phyloP scores from a whole-genome alignment of 768 basidiomycete species.

The Asterophora parasitica region DNA sequence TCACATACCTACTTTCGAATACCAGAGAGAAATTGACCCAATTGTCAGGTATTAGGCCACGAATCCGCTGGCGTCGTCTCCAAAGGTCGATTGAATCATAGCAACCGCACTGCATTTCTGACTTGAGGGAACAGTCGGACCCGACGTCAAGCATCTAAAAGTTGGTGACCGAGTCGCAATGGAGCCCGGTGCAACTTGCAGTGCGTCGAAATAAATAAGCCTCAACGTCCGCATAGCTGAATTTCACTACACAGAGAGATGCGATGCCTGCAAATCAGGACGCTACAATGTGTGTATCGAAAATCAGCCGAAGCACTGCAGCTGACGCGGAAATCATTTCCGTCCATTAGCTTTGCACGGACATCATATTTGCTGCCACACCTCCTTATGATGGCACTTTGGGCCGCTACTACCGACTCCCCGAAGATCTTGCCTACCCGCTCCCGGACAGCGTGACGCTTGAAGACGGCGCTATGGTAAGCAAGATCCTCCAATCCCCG shows the following conservation, averaged over 20 bases:
- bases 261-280: constrained; percentile 81
- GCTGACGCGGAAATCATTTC: background rate
- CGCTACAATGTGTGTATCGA: constrained; percentile 61
- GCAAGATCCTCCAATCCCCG: constrained; percentile 8
- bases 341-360: constrained; percentile 63
- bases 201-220: constrained; percentile 32
- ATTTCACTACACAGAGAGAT: constrained; percentile 36
- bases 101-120: background rate
- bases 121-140: constrained; percentile 51
- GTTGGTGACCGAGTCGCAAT: constrained; percentile 86
- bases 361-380: constrained; percentile 88
- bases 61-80: constrained; percentile 81
- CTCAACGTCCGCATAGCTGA: constrained; percentile 2
- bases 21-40: constrained; percentile 32
- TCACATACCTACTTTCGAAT: background rate
- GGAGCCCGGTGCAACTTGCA: constrained; percentile 87
- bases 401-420: constrained; percentile 78
- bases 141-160: constrained; percentile 70
- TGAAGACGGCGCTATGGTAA: constrained; percentile 92
- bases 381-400: constrained; percentile 93
- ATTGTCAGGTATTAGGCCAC: constrained; percentile 89
- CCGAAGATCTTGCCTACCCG: constrained; percentile 78
- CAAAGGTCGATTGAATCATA: constrained; percentile 42
- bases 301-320: too few relatives aligned
- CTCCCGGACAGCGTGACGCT: constrained; percentile 82